Evolutionary conservation across 495 filamentous ascomycete species (phyloP).

Genomic region (Aspergillus panamensis): DNA sequence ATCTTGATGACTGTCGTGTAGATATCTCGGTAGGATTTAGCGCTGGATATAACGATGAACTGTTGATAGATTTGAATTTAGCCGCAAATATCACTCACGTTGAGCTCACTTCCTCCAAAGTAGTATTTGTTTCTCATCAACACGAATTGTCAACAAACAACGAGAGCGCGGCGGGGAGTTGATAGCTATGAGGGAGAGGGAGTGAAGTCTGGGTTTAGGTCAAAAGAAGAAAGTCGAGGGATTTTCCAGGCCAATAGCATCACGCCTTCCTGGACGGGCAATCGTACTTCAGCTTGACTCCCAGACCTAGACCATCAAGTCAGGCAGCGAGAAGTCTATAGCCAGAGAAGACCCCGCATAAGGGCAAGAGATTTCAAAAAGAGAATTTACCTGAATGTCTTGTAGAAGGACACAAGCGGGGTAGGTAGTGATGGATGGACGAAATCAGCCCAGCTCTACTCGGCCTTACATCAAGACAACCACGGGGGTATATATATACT

Average conservation of each 20-base stretch:
- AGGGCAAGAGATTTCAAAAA: background rate
- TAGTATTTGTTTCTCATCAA: background rate
- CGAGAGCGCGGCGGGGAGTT: background rate
- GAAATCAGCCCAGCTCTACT: background rate
- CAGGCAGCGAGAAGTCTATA: background rate
- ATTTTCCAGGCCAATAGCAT: background rate
- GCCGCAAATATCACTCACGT: constrained; percentile 5
- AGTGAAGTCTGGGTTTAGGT: too few species aligned
- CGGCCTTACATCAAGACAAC: background rate
- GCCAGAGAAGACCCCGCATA: too few species aligned
- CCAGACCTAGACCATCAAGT: background rate
- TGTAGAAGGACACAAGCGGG: too few species aligned
- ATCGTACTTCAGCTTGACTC: background rate
- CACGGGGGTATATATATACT: constrained; percentile 1
- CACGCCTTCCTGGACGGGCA: background rate
- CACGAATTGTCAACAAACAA: too few species aligned
- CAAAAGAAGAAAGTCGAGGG: background rate
- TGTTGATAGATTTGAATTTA: constrained; percentile 12
- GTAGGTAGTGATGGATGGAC: too few species aligned
- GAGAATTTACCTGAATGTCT: background rate
- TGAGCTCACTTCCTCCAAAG: background rate
- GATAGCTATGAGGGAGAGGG: background rate
- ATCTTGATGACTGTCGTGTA: constrained; percentile 1
- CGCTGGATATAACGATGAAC: constrained; percentile 9
- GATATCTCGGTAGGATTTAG: constrained; percentile 7